Evolutionary conservation across 2,329 filamentous ascomycete genomes (phyloP).

Genomic region (Diaporthe citriasiana): DNA sequence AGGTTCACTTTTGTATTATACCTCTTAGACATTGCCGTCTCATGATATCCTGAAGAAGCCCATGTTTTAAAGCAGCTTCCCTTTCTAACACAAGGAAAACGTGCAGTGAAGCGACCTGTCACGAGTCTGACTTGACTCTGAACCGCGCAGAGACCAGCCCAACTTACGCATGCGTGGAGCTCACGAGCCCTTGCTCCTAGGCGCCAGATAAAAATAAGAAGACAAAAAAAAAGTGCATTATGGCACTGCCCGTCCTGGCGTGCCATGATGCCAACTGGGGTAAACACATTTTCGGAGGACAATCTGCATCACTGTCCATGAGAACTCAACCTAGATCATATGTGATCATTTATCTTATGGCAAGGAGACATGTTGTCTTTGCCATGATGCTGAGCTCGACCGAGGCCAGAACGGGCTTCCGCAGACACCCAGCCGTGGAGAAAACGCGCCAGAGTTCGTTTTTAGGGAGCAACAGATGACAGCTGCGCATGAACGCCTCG

Average conservation of each 20-base stretch:
- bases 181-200: no score
- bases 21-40: constrained; percentile 6
- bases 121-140: neutral
- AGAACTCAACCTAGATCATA: neutral
- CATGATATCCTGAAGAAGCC: neutral
- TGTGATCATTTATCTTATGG: neutral
- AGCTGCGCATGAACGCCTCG: neutral
- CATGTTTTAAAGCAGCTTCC: neutral
- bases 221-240: no score
- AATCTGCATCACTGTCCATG: no score
- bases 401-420: no score
- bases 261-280: neutral
- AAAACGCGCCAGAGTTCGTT: neutral
- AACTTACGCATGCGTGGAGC: neutral
- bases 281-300: neutral
- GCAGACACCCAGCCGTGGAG: neutral
- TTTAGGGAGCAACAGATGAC: neutral
- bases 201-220: neutral
- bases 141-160: no score
- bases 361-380: neutral
- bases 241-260: neutral
- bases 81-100: neutral
- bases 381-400: neutral
- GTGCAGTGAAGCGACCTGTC: neutral
- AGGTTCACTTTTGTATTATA: constrained; percentile 31